A percentile compares a stretch with the other conserved stretches of the same genome.
Evolutionary conservation across 129 eudicot species (phyloP).

Genomic region (Logfia minima): DNA sequence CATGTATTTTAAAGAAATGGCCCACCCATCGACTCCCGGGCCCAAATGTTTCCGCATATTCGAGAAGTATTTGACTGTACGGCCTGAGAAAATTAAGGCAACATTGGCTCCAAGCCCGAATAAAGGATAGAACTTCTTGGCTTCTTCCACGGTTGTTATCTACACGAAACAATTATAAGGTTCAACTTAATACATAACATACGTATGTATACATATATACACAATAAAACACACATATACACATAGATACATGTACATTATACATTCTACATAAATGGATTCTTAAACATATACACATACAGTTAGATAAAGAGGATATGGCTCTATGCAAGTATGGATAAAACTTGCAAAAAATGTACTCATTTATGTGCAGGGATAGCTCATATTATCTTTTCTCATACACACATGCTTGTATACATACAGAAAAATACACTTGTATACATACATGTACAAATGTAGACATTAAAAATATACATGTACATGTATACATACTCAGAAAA

Average conservation of each 20-base stretch:
- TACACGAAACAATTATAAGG: conserved; percentile 27
- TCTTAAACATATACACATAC: neutral
- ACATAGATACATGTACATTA: neutral
- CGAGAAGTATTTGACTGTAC: conserved; percentile 96
- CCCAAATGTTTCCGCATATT: conserved; percentile 72
- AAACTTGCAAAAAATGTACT: neutral
- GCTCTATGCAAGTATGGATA: neutral
- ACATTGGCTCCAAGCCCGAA: conserved; percentile 98
- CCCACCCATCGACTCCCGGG: conserved; percentile 99
- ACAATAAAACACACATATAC: neutral
- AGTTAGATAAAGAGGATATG: neutral
- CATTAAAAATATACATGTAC: neutral
- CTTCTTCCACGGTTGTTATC: conserved; percentile 99
- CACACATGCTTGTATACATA: neutral
- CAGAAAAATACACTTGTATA: neutral
- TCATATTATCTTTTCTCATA: neutral
- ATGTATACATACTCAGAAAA: neutral
- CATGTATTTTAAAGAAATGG: conserved; percentile 88
- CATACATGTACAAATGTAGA: neutral
- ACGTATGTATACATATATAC: neutral
- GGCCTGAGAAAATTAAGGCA: conserved; percentile 95
- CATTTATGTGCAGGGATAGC: neutral
- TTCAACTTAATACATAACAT: neutral
- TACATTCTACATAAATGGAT: conserved; percentile 6
- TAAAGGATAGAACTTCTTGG: conserved; percentile 87